These are phyloP conservation scores for Globisporangium barbulae DNA, from an alignment of 352 stramenopile genomes.

Conservation along the genomic window DNA sequence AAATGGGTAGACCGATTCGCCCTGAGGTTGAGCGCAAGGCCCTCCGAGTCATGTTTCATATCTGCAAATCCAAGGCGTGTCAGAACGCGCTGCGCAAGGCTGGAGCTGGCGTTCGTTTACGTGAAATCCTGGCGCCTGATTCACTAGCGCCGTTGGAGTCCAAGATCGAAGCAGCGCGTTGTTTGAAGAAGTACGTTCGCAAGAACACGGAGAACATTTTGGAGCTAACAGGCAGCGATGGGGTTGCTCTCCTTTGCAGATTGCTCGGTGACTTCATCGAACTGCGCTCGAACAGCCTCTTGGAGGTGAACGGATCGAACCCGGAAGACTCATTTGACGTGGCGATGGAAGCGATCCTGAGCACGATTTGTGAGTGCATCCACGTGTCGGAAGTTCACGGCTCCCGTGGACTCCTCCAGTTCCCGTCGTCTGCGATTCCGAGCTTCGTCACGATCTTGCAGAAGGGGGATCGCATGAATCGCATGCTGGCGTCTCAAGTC, in stretches of 20 bases:
- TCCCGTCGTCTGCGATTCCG: constrained; percentile 47
- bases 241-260: constrained; percentile 47
- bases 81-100: constrained; percentile 68
- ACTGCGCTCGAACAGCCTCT: constrained; percentile 33
- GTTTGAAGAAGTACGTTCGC: constrained; percentile 66
- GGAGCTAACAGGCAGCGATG: constrained; percentile 54
- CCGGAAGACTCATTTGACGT: constrained; percentile 59
- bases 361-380: constrained; percentile 73
- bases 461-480: constrained; percentile 52
- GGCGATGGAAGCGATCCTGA: constrained; percentile 69
- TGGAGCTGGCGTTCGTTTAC: constrained; percentile 42
- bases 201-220: constrained; percentile 75
- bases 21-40: constrained; percentile 70
- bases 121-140: constrained; percentile 55
- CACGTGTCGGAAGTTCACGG: constrained; percentile 41
- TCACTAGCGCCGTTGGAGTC: constrained; percentile 47
- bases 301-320: constrained; percentile 17
- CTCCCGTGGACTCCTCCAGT: constrained; percentile 41
- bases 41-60: constrained; percentile 69
- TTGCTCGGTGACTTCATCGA: constrained; percentile 59
- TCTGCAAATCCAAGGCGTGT: constrained; percentile 58
- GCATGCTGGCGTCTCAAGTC: constrained; percentile 72
- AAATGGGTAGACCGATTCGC: constrained; percentile 35
- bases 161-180: constrained; percentile 65
- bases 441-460: constrained; percentile 67